Evolutionary conservation across 129 eudicot genomes (phyloP), one percentile per base, ranked within the genome.

Genomic region (Flaveria linearis): DNA sequence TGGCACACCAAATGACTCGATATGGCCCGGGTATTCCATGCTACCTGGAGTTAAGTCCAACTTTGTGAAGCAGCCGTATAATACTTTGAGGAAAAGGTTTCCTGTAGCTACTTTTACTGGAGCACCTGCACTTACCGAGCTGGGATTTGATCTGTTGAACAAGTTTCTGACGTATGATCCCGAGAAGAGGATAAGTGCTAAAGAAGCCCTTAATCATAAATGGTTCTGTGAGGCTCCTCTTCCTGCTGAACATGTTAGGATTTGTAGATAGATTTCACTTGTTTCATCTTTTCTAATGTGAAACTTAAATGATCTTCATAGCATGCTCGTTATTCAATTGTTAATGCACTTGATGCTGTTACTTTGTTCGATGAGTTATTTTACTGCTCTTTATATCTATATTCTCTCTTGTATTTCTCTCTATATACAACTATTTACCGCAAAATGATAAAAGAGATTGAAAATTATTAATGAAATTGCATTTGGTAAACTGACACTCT

Each of bases 121-220:
- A 13, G 47, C 87, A 2, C 93, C 97, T 14, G 75, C 77, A 11
- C 87, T 92, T 51, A 87, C 97, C 11, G 92, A 92, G 67, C 71
- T 86, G 77, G 97, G 97, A 28, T 86, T 92, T 75, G 97, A 92
- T 73, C 86, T 92, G 83, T 80, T 92, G 87, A 87, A 51, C 88
- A 89, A 60, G 78, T 81, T 92, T 64, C 61, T 92, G 58, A 86
- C 91, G 1, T 92, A 88, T 76, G 88, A 84, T 69, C 97, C 97
- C 0, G 79, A 80, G 12, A 87, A 89, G 92, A 87, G 97, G 71
- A 87, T 92, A 60, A 82, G 88, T 12, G 96, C 96, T 36, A 84
- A 84, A 74, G 93, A 57, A 26, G 97, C 96, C 10, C 91, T 89
- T 64, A 80, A 79, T 28, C 97, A 92, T 84, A 78, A 71, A 58